phyloP scores from a whole-genome alignment of 352 stramenopile genomes.

The Aphanomyces astaci region DNA sequence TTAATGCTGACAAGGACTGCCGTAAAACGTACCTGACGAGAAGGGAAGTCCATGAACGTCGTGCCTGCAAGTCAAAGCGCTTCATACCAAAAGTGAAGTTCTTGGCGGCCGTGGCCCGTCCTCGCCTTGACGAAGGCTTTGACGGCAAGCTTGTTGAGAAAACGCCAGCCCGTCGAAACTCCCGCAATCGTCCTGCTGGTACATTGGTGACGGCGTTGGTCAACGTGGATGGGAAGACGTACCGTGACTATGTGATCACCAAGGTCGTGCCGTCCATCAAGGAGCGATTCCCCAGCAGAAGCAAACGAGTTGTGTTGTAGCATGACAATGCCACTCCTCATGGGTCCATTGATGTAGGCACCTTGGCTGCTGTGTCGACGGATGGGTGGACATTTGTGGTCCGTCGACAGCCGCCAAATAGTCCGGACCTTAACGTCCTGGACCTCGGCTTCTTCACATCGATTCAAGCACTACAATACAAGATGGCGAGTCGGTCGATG shows the following conservation, averaged over 20 bases:
- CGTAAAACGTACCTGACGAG: slow-evolving; percentile 24
- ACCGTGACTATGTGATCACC: slow-evolving; percentile 25
- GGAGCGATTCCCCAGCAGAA: slow-evolving; percentile 1
- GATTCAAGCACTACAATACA: slow-evolving; percentile 24
- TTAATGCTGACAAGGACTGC: slow-evolving; percentile 31
- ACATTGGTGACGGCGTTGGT: not conserved
- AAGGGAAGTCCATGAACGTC: not conserved
- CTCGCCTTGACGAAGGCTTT: too few species aligned
- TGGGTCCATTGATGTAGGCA: slow-evolving; percentile 21
- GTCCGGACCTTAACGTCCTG: slow-evolving; percentile 29
- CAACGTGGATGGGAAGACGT: slow-evolving; percentile 24
- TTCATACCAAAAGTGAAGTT: slow-evolving; percentile 7
- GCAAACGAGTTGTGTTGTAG: slow-evolving; percentile 18
- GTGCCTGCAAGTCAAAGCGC: not conserved
- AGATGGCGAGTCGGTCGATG: not conserved
- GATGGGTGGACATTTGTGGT: too few species aligned
- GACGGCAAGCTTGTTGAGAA: too few species aligned
- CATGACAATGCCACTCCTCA: slow-evolving; percentile 31
- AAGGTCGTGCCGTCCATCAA: slow-evolving; percentile 28
- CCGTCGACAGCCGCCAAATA: slow-evolving; percentile 27
- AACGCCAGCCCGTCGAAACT: not conserved
- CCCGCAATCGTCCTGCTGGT: not conserved
- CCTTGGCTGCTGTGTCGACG: too few species aligned
- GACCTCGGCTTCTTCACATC: slow-evolving; percentile 30
- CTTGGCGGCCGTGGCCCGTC: slow-evolving; percentile 18